Evolutionary conservation across 352 stramenopile genomes (phyloP).

Genomic region (Saprolegnia diclina): DNA sequence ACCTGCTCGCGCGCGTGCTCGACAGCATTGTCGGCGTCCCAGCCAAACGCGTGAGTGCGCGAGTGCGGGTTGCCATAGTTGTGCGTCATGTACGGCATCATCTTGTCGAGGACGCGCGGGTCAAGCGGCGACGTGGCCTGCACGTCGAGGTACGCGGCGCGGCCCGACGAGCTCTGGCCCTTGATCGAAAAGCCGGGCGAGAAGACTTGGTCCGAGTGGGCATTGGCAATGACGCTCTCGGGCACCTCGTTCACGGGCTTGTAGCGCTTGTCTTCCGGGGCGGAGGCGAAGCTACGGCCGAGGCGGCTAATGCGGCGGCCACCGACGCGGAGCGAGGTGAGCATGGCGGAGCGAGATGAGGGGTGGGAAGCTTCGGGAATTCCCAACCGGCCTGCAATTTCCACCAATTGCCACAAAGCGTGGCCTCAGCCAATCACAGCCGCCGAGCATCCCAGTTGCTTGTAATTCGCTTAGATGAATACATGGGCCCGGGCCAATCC

Average conservation of each 20-base stretch:
- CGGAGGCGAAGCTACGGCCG: neutral
- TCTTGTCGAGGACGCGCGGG: constrained; percentile 97
- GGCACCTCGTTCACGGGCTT: constrained; percentile 71
- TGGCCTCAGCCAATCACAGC: constrained; percentile 7
- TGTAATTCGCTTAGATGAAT: constrained; percentile 10
- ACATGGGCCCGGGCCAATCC: neutral
- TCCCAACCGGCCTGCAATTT: neutral
- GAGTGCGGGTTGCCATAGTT: constrained; percentile 98
- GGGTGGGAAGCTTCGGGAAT: neutral
- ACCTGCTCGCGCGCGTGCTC: constrained; percentile 87
- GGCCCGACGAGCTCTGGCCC: constrained; percentile 49
- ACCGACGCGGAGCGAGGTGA: neutral
- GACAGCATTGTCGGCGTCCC: constrained; percentile 95
- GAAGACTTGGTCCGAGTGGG: constrained; percentile 67
- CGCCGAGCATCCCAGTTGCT: neutral
- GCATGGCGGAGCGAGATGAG: constrained; percentile 2
- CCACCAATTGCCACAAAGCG: neutral
- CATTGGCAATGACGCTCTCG: constrained; percentile 77
- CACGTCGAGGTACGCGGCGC: constrained; percentile 92
- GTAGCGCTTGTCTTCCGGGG: constrained; percentile 68
- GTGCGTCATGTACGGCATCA: constrained; percentile 97
- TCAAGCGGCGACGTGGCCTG: constrained; percentile 98
- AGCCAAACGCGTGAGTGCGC: constrained; percentile 97
- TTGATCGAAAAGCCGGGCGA: constrained; percentile 76
- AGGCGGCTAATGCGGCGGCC: constrained; percentile 3